A percentile compares a stretch with the other conserved stretches of the same genome.
phyloP scores from a whole-genome alignment of 768 basidiomycete species.

The Phylloporus rhodoxanthus region DNA sequence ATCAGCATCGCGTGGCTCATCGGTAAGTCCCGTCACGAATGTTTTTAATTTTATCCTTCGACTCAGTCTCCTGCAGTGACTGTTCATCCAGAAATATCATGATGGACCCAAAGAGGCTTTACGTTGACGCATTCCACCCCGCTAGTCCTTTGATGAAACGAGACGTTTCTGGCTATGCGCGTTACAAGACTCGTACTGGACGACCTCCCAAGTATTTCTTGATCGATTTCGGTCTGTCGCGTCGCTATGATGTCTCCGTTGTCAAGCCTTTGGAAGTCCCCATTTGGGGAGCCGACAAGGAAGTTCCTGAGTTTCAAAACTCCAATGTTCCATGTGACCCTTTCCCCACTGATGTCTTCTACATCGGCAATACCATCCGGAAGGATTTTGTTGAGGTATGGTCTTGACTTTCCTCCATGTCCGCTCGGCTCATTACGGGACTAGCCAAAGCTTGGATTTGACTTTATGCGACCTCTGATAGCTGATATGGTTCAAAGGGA shows the following conservation, averaged over 20 bases:
- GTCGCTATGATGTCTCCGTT: constrained; percentile 16
- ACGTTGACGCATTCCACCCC: constrained; percentile 27
- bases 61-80: constrained; percentile 18
- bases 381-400: constrained; percentile 19
- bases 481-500: background rate
- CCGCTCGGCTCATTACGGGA: background rate
- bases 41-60: background rate
- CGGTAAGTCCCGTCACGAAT: background rate
- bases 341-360: constrained; percentile 40
- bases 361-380: constrained; percentile 35
- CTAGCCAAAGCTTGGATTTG: background rate
- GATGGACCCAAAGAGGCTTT: constrained; percentile 26
- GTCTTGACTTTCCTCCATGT: background rate
- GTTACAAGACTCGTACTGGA: constrained; percentile 9
- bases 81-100: constrained; percentile 30
- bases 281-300: constrained; percentile 36
- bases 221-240: constrained; percentile 32
- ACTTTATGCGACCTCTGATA: background rate
- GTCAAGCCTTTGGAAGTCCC: constrained; percentile 24
- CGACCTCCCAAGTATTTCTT: constrained; percentile 16
- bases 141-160: constrained; percentile 4
- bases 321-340: constrained; percentile 25
- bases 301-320: constrained; percentile 33
- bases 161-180: constrained; percentile 18
- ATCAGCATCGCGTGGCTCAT: constrained; percentile 16